Evolutionary conservation across 2,329 filamentous ascomycete genomes (phyloP), one percentile per base, ranked within the genome.

Genomic region (Chaetomiaceae sp.): DNA sequence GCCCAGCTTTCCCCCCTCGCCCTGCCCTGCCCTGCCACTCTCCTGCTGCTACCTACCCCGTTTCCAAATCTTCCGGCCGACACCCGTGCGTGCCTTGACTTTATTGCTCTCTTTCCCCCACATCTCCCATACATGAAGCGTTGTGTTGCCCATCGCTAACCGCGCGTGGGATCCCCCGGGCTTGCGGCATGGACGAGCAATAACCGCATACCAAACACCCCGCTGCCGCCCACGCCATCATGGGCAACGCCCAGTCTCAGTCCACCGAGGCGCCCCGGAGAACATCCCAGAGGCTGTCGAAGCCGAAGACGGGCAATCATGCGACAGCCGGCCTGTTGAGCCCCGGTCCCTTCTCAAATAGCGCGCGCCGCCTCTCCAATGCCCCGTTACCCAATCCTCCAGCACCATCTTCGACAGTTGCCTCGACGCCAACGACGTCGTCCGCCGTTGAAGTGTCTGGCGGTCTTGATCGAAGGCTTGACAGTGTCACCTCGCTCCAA

Each of bases 241-340:
- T 81, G 78, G 78, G 78, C 50, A 80, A 80, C 64, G 66, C 70
- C 41, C 66, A 73, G 51, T 81, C 70, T 40, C 66, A 73, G 51
- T 81, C 71, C 60, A 73, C 77, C 65, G 69, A 70, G 64, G 66
- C 68, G 55, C 60, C 61, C 57, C 67, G 64, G 54, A 69, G 64
- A 61, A 53, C 67, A 49, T 66, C 73, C 63, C 74, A 78, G 58
- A 79, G 73, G 67, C 71, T 81, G 55, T 77, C 74, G 46, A 81
- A 81, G 64, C 73, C 75, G 54, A 74, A 70, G 55, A 72, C 69
- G 32, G 68, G 67, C 50, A 73, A 67, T 58, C 68, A 67, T 66
- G 66, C 67, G 48, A 67, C 72, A 67, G 66, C 71, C 67, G 69
- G 70, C 58, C 69, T 74, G 64, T 67, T 72, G 61, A 71, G 64